Conservation (phyloP, 805 yeast species). For the Kuraishia capsulata region DNA sequence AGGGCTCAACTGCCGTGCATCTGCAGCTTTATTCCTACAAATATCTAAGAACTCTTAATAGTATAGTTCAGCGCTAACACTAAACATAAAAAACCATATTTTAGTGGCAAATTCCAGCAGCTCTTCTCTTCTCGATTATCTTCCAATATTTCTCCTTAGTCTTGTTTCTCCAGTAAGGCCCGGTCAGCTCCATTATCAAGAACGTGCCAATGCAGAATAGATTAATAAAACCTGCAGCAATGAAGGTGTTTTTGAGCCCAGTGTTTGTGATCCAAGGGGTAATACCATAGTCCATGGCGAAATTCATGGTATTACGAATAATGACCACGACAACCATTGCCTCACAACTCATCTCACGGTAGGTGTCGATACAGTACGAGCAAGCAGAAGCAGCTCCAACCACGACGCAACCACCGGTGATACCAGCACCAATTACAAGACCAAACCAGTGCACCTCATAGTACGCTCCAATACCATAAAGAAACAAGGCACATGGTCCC, state of each 20-base stretch:
- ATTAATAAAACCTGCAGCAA: slow-evolving; percentile 45
- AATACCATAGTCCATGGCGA: slow-evolving; percentile 51
- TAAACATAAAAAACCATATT: neutral
- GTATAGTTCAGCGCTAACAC: too few relatives aligned
- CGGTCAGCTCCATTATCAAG: slow-evolving; percentile 27
- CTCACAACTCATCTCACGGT: slow-evolving; percentile 42
- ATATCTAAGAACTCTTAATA: too few relatives aligned
- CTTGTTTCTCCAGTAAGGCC: slow-evolving; percentile 25
- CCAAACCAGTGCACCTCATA: slow-evolving; percentile 47
- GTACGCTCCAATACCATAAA: slow-evolving; percentile 60
- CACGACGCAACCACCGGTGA: slow-evolving; percentile 44
- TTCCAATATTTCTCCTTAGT: slow-evolving; percentile 25
- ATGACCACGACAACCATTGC: slow-evolving; percentile 50
- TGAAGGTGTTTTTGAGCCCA: slow-evolving; percentile 50
- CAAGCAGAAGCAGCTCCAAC: slow-evolving; percentile 43
- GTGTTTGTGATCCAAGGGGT: slow-evolving; percentile 45
- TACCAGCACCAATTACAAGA: slow-evolving; percentile 43
- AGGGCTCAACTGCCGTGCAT: too few relatives aligned
- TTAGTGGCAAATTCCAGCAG: slow-evolving; percentile 1
- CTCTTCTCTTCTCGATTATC: slow-evolving; percentile 2
- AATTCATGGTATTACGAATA: slow-evolving; percentile 49
- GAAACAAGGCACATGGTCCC: slow-evolving; percentile 44
- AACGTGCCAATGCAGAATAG: slow-evolving; percentile 38
- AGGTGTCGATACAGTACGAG: slow-evolving; percentile 47
- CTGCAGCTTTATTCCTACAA: too few relatives aligned